Conservation (phyloP, 129 eudicot species). For the Deinandra increscens region DNA sequence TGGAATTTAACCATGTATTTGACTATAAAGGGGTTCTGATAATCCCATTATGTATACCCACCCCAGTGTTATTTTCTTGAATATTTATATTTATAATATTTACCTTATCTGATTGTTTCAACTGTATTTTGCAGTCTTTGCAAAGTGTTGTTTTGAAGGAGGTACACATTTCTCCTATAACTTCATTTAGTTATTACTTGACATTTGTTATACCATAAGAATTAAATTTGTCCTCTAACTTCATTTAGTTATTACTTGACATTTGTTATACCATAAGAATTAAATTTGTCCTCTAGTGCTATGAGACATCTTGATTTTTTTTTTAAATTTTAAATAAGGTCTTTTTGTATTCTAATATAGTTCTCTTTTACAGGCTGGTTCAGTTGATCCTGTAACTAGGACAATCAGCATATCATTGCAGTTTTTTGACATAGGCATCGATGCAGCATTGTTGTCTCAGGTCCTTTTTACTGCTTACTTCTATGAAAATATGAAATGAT, state of each 20-base stretch:
- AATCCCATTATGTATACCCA: background rate
- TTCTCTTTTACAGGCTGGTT: constrained; percentile 67
- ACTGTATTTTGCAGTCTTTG: constrained; percentile 69
- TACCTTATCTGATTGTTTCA: constrained; percentile 25
- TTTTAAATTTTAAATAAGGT: background rate
- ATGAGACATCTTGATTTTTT: constrained; percentile 3
- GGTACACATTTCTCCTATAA: constrained; percentile 48
- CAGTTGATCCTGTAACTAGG: constrained; percentile 92
- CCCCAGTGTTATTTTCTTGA: background rate
- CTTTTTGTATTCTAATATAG: background rate
- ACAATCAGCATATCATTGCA: constrained; percentile 86
- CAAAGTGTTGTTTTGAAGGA: constrained; percentile 98
- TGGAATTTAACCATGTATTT: background rate
- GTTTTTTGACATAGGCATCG: constrained; percentile 89
- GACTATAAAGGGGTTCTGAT: background rate
- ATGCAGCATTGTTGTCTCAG: constrained; percentile 87
- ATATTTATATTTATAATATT: background rate
- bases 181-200: constrained; percentile 1
- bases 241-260: background rate
- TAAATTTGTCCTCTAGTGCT: constrained; percentile 7
- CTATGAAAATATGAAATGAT: background rate
- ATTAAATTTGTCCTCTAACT: constrained; percentile 11
- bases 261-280: constrained; percentile 3
- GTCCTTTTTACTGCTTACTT: constrained; percentile 36
- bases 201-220: constrained; percentile 5